A percentile compares a stretch with the other conserved stretches of the same genome.
Evolutionary conservation across 202 grass and related monocot species (phyloP).

Genomic region (Saccharum hybrid): DNA sequence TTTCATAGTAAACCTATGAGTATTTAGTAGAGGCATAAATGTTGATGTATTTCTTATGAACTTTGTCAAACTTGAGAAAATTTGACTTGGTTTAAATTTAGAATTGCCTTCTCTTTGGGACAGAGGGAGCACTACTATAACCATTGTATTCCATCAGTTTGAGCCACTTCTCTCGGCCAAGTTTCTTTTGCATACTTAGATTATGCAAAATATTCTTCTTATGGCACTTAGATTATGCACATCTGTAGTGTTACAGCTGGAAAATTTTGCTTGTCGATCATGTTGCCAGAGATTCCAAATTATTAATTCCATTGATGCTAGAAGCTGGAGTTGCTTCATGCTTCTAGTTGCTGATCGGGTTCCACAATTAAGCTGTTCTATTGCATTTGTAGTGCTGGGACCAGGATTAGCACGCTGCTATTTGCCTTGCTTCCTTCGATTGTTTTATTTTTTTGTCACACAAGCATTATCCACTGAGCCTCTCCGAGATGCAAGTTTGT

Average conservation of each 20-base stretch:
- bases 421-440: constrained; percentile 26
- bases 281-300: background rate
- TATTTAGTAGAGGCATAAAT: too few relatives aligned
- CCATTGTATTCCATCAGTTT: background rate
- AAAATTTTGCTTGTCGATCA: background rate
- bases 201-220: background rate
- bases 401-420: background rate
- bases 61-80: background rate
- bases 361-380: background rate
- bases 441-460: background rate
- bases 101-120: background rate
- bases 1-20: background rate
- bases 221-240: background rate
- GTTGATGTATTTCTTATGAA: too few relatives aligned
- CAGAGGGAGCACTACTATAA: background rate
- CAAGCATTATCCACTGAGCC: background rate
- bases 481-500: background rate
- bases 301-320: constrained; percentile 12
- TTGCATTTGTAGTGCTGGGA: constrained; percentile 7
- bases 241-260: background rate
- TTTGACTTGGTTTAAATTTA: background rate
- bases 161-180: background rate
- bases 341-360: background rate
- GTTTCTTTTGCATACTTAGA: background rate
- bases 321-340: background rate